These are phyloP conservation scores for Dalbergia oliveri DNA, from an alignment of 306 rosid genomes.

Conservation along the genomic window DNA sequence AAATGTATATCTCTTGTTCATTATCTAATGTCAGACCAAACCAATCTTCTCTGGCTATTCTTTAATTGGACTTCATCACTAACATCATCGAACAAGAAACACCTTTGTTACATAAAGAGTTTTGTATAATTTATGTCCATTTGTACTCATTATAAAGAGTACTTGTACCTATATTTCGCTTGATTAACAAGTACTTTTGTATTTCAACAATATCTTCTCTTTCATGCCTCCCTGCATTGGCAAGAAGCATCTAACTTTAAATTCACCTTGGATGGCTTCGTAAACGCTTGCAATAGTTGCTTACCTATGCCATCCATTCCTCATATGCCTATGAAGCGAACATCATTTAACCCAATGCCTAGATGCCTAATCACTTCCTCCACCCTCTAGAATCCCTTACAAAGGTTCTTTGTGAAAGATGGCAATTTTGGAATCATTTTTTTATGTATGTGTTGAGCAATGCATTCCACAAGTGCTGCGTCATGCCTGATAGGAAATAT, in stretches of 20 bases:
- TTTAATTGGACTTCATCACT: neutral
- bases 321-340: neutral
- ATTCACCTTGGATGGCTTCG: neutral
- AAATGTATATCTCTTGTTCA: neutral
- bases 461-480: neutral
- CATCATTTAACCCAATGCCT: neutral
- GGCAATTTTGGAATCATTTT: neutral
- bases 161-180: neutral
- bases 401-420: neutral
- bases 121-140: neutral
- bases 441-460: neutral
- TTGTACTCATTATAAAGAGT: neutral
- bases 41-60: neutral
- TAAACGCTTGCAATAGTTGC: neutral
- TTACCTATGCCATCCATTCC: neutral
- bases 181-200: slow-evolving; percentile 6
- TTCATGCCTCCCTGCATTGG: neutral
- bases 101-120: neutral
- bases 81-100: neutral
- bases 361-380: neutral
- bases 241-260: neutral
- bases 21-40: neutral
- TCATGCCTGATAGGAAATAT: neutral
- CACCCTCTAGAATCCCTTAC: neutral
- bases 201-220: slow-evolving; percentile 1